Evolutionary conservation across 1,139 yeast genomes (phyloP).

Genomic region (Kodamaea derodonti): DNA sequence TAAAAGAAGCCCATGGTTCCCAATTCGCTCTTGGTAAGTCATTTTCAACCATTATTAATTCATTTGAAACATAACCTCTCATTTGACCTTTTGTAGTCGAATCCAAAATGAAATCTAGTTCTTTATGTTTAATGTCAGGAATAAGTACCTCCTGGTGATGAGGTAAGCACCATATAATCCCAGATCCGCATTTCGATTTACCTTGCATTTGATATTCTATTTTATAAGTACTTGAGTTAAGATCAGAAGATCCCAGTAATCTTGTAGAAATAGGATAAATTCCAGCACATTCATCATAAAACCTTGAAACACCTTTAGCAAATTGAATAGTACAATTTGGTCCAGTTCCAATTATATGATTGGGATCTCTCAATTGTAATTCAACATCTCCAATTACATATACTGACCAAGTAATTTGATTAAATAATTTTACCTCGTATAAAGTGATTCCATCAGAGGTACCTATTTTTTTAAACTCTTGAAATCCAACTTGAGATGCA

Average conservation of each 20-base stretch:
- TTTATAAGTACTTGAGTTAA: constrained; percentile 24
- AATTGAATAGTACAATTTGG: constrained; percentile 37
- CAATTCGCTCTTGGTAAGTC: constrained; percentile 50
- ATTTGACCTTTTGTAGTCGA: constrained; percentile 70
- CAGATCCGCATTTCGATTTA: constrained; percentile 24
- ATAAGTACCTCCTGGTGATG: constrained; percentile 56
- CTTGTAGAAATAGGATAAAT: constrained; percentile 23
- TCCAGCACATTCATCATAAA: constrained; percentile 56
- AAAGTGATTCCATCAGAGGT: constrained; percentile 18
- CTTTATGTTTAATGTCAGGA: constrained; percentile 14
- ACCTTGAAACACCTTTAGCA: constrained; percentile 38
- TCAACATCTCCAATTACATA: constrained; percentile 35
- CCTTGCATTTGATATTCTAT: constrained; percentile 31
- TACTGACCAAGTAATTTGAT: constrained; percentile 41
- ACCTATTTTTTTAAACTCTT: constrained; percentile 30
- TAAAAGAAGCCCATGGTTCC: constrained; percentile 57
- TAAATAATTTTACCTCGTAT: constrained; percentile 33
- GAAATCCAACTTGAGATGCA: constrained; percentile 63
- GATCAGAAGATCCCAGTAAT: constrained; percentile 24
- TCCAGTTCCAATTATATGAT: constrained; percentile 47
- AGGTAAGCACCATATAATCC: constrained; percentile 55
- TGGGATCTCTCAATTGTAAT: constrained; percentile 46
- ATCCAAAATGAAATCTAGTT: constrained; percentile 44
- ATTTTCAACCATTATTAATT: constrained; percentile 42
- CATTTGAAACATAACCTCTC: constrained; percentile 52